Evolutionary conservation across 2,329 filamentous ascomycete genomes (phyloP).

Genomic region (Fusarium clavum): DNA sequence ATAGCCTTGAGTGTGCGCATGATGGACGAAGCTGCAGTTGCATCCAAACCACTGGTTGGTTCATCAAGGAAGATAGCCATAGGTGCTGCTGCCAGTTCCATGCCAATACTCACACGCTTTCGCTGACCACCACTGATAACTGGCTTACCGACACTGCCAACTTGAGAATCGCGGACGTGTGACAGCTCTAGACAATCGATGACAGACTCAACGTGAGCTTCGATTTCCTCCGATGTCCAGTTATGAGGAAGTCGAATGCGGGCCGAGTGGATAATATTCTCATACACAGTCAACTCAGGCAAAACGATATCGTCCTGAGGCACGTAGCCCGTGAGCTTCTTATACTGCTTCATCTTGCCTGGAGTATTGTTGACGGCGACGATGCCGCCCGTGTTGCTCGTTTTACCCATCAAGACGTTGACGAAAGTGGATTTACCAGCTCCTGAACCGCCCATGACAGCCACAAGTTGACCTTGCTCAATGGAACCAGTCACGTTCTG

Average conservation of each 20-base stretch:
- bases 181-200: constrained; percentile 65
- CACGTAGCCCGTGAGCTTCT: constrained; percentile 71
- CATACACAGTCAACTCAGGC: constrained; percentile 69
- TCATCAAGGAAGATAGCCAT: constrained; percentile 67
- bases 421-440: constrained; percentile 70
- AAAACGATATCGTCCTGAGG: constrained; percentile 71
- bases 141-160: constrained; percentile 63
- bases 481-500: constrained; percentile 66
- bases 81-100: constrained; percentile 68
- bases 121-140: constrained; percentile 68
- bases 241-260: constrained; percentile 63
- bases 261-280: constrained; percentile 71
- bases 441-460: constrained; percentile 70
- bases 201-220: constrained; percentile 66
- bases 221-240: constrained; percentile 62
- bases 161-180: constrained; percentile 63
- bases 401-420: constrained; percentile 71
- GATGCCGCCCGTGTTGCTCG: constrained; percentile 60
- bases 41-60: constrained; percentile 66
- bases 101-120: constrained; percentile 69
- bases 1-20: constrained; percentile 66
- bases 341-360: constrained; percentile 62
- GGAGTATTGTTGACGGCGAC: constrained; percentile 65
- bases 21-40: constrained; percentile 66
- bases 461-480: constrained; percentile 64